phyloP scores from a whole-genome alignment of 495 filamentous ascomycete genomes.

The Trichoderma virens region DNA sequence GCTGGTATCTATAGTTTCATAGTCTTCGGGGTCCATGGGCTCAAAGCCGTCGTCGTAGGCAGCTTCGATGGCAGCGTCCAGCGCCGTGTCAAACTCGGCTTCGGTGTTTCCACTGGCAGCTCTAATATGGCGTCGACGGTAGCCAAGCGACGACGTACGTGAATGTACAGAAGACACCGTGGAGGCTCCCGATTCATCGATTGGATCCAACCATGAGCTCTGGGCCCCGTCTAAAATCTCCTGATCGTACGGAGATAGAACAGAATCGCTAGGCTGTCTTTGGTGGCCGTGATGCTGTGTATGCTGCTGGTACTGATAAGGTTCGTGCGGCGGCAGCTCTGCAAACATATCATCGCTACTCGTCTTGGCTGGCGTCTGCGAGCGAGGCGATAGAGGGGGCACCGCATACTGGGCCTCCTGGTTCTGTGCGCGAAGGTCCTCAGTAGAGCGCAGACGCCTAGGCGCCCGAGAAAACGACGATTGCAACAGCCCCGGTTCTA shows the following conservation, averaged over 20 bases:
- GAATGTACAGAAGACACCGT: constrained; percentile 76
- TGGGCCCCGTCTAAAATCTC: constrained; percentile 5
- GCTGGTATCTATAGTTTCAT: constrained; percentile 38
- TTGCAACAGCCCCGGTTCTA: constrained; percentile 21
- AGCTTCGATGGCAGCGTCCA: constrained; percentile 93
- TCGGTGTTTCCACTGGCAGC: constrained; percentile 68
- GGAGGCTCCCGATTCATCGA: constrained; percentile 88
- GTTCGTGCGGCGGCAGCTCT: not conserved
- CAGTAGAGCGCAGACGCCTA: constrained; percentile 18
- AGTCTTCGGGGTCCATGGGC: constrained; percentile 49
- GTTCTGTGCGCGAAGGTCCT: not conserved
- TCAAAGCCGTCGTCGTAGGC: constrained; percentile 93
- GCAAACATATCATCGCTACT: not conserved
- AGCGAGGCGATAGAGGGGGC: not conserved
- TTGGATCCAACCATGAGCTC: constrained; percentile 86
- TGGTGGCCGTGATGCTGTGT: not conserved
- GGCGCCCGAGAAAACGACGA: constrained; percentile 42
- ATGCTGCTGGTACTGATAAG: not conserved
- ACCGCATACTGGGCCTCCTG: not conserved
- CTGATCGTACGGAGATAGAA: not conserved
- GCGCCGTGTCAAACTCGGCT: constrained; percentile 88
- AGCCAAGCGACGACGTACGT: constrained; percentile 58
- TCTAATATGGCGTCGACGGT: constrained; percentile 59
- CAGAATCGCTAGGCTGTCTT: not conserved
- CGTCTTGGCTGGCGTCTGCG: not conserved